Conservation (phyloP, 176 grass and related monocot species). For the Carex pumila region DNA sequence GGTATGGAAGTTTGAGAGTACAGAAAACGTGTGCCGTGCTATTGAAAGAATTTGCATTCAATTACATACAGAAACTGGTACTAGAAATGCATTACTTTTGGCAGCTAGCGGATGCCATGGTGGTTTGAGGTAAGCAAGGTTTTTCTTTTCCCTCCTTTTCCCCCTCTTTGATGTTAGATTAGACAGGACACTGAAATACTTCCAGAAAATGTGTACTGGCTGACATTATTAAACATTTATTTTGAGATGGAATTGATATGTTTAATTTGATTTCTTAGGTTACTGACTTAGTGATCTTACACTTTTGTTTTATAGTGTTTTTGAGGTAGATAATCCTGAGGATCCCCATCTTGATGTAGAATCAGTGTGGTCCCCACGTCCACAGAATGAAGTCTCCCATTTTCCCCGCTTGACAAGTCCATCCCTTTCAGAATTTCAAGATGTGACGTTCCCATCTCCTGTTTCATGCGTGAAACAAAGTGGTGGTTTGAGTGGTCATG, state of each 20-base stretch:
- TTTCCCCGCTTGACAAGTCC: not conserved
- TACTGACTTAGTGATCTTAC: not conserved
- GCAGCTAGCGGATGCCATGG: not conserved
- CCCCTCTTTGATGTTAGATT: too few species aligned
- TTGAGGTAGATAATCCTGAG: not conserved
- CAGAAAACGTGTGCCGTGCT: not conserved
- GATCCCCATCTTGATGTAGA: not conserved
- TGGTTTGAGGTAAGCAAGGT: too few species aligned
- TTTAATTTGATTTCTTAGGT: too few species aligned
- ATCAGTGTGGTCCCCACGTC: not conserved
- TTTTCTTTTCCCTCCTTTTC: too few species aligned
- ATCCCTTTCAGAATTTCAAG: not conserved
- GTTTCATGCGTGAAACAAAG: not conserved
- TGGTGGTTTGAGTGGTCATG: too few species aligned
- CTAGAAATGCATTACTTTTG: not conserved
- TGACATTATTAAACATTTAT: too few species aligned
- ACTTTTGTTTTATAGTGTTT: slow-evolving; percentile 2
- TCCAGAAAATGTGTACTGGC: too few species aligned
- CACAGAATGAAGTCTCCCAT: not conserved
- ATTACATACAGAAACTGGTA: slow-evolving; percentile 9
- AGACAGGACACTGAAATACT: too few species aligned
- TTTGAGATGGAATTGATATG: too few species aligned
- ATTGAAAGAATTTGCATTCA: not conserved
- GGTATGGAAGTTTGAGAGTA: slow-evolving; percentile 4
- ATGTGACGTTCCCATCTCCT: not conserved